Base-by-base conservation (phyloP, 225 moss, liverwort and hornwort genomes). In the Asterella californica region DNA sequence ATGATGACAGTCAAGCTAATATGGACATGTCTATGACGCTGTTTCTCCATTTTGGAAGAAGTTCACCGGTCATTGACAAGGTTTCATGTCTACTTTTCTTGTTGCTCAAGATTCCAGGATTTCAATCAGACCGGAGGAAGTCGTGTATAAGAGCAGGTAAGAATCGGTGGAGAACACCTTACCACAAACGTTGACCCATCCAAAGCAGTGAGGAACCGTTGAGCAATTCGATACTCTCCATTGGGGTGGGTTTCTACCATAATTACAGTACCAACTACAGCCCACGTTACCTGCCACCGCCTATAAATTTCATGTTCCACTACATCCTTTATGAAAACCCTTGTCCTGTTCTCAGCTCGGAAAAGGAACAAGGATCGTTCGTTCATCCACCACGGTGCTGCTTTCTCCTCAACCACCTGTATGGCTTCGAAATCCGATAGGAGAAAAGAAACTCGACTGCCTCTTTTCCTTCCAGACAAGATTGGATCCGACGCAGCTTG, bases 341-440 rank as follows among this genome's bases (percentile, higher is more conserved):
- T 87, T 1, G 93, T 84, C 0, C 17, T 82, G 2, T 88, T 90
- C 53, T 82, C 47, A 15, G 82, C 87, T 27, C 25, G 74, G 48
- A 97, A 97, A 33, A 97, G 74, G 52, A 97, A 94, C 10, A 97
- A 81, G 0, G 96, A 87, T 53, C 83, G 55, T 29, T 91, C 85
- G 0, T 93, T 90, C 59, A 94, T 72, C 32, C 91, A 97, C 94
- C 96, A 97, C 25, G 94, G 96, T 36, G 75, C 82, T 18, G 83
- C 72, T 15, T 83, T 86, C 49, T 89, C 90, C 38, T 81, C 88
- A 14, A 81, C 37, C 22, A 81, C 12, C 22, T 80, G 6, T 0
- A 94, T 24, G 32, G 90, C 91, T 75, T 94, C 96, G 67, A 86
- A 97, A 52, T 97, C 96, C 47, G 88, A 76, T 8, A 97, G 79